Evolutionary conservation across 2,329 filamentous ascomycete species (phyloP).

Genomic region (Daldinia sp.): DNA sequence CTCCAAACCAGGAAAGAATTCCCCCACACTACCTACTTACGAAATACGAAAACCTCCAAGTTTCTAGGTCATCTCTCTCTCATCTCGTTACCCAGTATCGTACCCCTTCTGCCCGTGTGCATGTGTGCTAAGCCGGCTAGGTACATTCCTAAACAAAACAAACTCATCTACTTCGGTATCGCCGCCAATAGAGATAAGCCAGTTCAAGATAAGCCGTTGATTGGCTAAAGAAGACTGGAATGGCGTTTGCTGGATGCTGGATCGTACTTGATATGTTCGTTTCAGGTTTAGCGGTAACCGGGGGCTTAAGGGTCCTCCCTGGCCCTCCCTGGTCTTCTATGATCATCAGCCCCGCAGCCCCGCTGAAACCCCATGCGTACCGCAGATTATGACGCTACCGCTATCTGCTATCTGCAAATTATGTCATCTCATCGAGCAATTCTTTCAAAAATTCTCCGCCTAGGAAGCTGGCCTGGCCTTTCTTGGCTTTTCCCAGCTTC

Average conservation of each 20-base stretch:
- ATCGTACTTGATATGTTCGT: constrained; percentile 22
- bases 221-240: constrained; percentile 8
- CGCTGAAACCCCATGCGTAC: constrained; percentile 16
- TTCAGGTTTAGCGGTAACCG: constrained; percentile 28
- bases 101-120: neutral
- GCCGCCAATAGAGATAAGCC: constrained; percentile 33
- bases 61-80: no score
- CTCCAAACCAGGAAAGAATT: neutral
- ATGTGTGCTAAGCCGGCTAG: constrained; percentile 5
- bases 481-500: neutral
- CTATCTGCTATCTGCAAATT: constrained; percentile 38
- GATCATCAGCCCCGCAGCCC: constrained; percentile 24
- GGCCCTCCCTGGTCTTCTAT: constrained; percentile 12
- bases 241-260: constrained; percentile 14
- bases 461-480: neutral
- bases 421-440: constrained; percentile 47
- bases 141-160: constrained; percentile 18
- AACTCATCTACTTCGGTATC: constrained; percentile 21
- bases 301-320: constrained; percentile 14
- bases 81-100: constrained; percentile 6
- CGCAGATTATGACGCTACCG: constrained; percentile 39
- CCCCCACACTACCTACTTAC: constrained; percentile 15
- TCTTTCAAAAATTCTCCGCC: constrained; percentile 29
- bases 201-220: constrained; percentile 28
- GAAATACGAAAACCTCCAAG: neutral